Evolutionary conservation across 2,329 filamentous ascomycete genomes (phyloP), one percentile per base, ranked within the genome.

Genomic region (Arachnopeziza araneosa): DNA sequence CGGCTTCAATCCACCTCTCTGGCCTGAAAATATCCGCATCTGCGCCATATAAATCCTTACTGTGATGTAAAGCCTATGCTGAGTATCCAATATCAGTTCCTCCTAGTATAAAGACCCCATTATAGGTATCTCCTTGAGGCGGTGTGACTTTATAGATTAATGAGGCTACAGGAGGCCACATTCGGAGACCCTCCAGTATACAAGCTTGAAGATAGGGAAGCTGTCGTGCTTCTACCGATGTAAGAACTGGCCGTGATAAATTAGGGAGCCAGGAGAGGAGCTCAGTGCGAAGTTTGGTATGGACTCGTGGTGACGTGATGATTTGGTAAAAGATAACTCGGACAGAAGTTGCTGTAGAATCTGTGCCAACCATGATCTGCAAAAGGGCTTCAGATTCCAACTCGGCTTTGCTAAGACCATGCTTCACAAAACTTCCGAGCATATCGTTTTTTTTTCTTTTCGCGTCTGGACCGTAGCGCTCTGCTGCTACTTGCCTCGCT

Each of bases 321-420:
- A 67, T 61, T 26, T 57, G 53, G 2, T 64, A 52, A 2, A 66
- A 36, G 7, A 58, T 65, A 14, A 57, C 57, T 49, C 63, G 78
- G 10, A 86, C 77, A 1, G 77, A 77, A 0, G 80, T 82, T 0
- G 83, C 80, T 0, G 82, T 84, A 0, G 82, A 84, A 61, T 85
- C 83, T 0, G 80, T 81, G 3, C 83, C 83, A 4, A 82, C 83
- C 5, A 83, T 73, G 50, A 77, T 77, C 52, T 56, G 66, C 58
- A 66, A 23, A 1, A 52, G 52, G 44, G 53, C 55, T 23, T 69
- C 62, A 55, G 63, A 57, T n/a, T 48, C 50, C 17, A 24, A 52
- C 54, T 67, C 64, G 49, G 24, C 59, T 52, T 64, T 55, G 55
- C 63, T 24, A 21, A 70, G 44, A 23, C 75, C 76, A 61, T 78